Evolutionary conservation across 2,329 filamentous ascomycete genomes (phyloP).

Genomic region (Apiospora marii): DNA sequence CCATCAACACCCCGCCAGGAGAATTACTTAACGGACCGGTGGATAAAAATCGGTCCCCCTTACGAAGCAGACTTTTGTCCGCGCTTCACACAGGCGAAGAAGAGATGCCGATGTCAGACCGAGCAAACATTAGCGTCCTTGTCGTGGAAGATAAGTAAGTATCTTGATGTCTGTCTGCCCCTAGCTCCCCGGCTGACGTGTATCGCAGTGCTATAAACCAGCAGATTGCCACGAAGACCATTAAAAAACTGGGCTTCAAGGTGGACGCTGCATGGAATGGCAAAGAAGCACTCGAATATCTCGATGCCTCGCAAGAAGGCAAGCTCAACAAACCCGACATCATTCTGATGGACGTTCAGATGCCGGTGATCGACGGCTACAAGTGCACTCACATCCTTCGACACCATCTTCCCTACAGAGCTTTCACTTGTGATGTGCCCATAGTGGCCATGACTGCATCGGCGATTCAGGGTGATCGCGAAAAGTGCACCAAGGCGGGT

Average conservation of each 20-base stretch:
- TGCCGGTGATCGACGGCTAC: conserved; percentile 81
- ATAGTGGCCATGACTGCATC: conserved; percentile 86
- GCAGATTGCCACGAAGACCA: conserved; percentile 78
- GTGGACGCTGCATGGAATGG: conserved; percentile 80
- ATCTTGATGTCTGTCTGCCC: not conserved
- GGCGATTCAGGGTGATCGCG: conserved; percentile 77
- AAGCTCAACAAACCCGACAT: conserved; percentile 70
- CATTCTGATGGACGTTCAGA: conserved; percentile 81
- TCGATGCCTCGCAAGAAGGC: conserved; percentile 61
- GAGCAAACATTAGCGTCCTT: conserved; percentile 72
- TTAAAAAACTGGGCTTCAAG: conserved; percentile 75
- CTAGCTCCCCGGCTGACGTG: conserved; percentile 29
- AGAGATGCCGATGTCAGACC: conserved; percentile 62
- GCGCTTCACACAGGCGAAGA: conserved; percentile 38
- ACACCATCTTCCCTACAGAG: conserved; percentile 70
- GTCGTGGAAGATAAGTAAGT: conserved; percentile 83
- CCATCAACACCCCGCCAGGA: conserved; percentile 52
- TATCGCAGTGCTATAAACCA: conserved; percentile 68
- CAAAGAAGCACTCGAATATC: conserved; percentile 78
- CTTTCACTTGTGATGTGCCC: conserved; percentile 67
- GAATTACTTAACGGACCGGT: conserved; percentile 36
- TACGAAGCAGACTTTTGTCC: conserved; percentile 44
- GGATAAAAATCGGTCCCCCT: conserved; percentile 38
- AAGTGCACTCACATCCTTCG: conserved; percentile 77
- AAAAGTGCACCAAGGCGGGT: conserved; percentile 76